Conservation (phyloP, 2,329 filamentous ascomycete genomes). For the Aureobasidium sp. region DNA sequence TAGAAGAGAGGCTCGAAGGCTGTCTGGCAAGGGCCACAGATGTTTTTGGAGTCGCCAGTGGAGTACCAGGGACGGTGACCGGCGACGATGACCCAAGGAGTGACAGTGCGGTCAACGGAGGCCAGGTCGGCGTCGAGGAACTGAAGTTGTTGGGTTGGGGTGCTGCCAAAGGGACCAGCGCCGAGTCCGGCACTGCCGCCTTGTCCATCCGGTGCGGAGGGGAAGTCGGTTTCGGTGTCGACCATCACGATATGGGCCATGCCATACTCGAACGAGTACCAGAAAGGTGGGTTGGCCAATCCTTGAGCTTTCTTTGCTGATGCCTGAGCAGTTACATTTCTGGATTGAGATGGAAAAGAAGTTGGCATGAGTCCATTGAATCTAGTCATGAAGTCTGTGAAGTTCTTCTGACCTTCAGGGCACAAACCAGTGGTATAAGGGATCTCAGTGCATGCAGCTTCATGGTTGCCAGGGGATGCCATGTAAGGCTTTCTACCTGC, state of each 20-base stretch:
- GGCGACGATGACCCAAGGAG: conserved; percentile 45
- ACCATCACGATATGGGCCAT: conserved; percentile 48
- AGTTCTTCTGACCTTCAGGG: conserved; percentile 49
- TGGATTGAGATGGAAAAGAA: conserved; percentile 42
- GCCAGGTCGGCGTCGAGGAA: conserved; percentile 49
- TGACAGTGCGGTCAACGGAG: conserved; percentile 47
- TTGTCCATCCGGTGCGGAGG: conserved; percentile 38
- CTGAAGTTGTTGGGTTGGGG: conserved; percentile 40
- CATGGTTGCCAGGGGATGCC: conserved; percentile 51
- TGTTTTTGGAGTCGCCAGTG: conserved; percentile 22
- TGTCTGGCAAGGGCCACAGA: conserved; percentile 39
- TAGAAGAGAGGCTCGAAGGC: conserved; percentile 49
- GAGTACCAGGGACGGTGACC: conserved; percentile 36
- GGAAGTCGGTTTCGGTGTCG: conserved; percentile 51
- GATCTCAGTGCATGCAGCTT: conserved; percentile 31
- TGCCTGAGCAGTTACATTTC: conserved; percentile 32
- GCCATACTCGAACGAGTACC: conserved; percentile 48
- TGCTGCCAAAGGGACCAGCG: conserved; percentile 42
- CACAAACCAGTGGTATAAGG: conserved; percentile 32
- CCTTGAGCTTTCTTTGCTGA: conserved; percentile 38
- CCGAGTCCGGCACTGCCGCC: conserved; percentile 36
- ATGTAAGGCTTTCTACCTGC: conserved; percentile 49
- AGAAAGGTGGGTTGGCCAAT: conserved; percentile 46
- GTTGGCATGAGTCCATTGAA: conserved; percentile 42
- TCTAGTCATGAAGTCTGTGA: conserved; percentile 51